phyloP scores from a whole-genome alignment of 1,139 yeast species.

The Magnusiomyces fungicola region DNA sequence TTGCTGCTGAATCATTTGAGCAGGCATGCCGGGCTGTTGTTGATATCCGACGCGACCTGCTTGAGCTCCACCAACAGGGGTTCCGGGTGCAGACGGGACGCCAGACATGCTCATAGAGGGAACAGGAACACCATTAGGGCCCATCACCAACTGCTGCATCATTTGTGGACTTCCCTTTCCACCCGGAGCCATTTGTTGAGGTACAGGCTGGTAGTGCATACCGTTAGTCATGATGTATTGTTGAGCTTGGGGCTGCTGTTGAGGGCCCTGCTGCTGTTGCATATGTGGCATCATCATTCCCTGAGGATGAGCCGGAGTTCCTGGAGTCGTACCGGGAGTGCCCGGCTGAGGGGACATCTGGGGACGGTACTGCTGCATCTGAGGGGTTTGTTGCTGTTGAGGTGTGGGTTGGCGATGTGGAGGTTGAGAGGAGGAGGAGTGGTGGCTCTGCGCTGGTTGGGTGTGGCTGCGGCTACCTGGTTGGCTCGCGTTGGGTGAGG shows the following conservation, averaged over 20 bases:
- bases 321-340: slow-evolving; percentile 3
- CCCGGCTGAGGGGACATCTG: slow-evolving; percentile 8
- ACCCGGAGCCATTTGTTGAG: background rate
- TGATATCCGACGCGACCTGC: background rate
- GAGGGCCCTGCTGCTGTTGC: background rate
- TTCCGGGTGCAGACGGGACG: background rate
- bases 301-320: background rate
- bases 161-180: background rate
- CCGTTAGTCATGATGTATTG: background rate
- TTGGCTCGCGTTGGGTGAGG: too few species aligned
- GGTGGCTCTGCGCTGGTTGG: slow-evolving; percentile 22
- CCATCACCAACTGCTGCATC: background rate
- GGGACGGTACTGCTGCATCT: slow-evolving; percentile 1
- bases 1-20: background rate
- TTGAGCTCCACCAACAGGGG: background rate
- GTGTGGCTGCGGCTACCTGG: too few species aligned
- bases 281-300: too few species aligned
- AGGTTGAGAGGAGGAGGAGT: background rate
- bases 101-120: background rate
- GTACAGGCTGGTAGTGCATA: background rate
- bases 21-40: background rate
- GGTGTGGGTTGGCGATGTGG: background rate
- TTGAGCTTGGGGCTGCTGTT: background rate
- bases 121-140: slow-evolving; percentile 6
- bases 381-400: background rate